Percentiles rank a stretch among this genome's conserved stretches.
Conservation (phyloP, 106 monocot species). For the Narthecium ossifragum region DNA sequence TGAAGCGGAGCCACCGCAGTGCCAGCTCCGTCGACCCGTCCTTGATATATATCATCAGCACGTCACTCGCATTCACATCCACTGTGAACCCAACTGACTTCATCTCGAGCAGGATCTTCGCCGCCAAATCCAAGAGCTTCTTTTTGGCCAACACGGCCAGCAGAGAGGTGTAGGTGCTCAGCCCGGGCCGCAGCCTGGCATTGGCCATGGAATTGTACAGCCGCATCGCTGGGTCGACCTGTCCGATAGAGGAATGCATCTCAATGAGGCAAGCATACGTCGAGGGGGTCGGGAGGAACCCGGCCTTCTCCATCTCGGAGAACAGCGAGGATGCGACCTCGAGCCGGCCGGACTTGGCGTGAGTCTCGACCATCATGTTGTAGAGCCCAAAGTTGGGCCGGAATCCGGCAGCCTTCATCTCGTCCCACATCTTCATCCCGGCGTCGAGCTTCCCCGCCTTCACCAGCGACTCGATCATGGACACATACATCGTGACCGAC, state of each 20-base stretch:
- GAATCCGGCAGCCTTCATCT: conserved; percentile 66
- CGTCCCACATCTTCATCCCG: conserved; percentile 65
- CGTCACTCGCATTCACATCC: conserved; percentile 90
- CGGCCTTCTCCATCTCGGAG: conserved; percentile 85
- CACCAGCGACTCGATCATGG: conserved; percentile 70
- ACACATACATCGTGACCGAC: conserved; percentile 35
- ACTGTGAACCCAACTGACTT: conserved; percentile 67
- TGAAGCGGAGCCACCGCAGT: conserved; percentile 81
- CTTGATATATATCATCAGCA: conserved; percentile 91
- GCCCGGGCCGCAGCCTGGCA: conserved; percentile 63
- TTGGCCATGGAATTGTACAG: conserved; percentile 78
- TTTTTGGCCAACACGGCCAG: conserved; percentile 59
- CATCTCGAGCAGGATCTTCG: conserved; percentile 92
- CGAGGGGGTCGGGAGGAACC: conserved; percentile 77
- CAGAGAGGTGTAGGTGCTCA: conserved; percentile 59
- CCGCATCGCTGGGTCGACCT: conserved; percentile 70
- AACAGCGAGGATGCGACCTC: conserved; percentile 55
- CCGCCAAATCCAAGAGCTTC: conserved; percentile 84
- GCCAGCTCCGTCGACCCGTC: conserved; percentile 79
- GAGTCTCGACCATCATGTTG: conserved; percentile 82
- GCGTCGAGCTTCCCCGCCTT: conserved; percentile 88
- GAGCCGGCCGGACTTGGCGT: conserved; percentile 72
- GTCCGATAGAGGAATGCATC: conserved; percentile 57
- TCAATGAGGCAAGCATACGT: conserved; percentile 76
- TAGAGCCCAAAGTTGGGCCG: conserved; percentile 85